Percentiles rank a stretch among this genome's conserved stretches.
phyloP scores from a whole-genome alignment of 805 yeast genomes.

The Candida insectorum region DNA sequence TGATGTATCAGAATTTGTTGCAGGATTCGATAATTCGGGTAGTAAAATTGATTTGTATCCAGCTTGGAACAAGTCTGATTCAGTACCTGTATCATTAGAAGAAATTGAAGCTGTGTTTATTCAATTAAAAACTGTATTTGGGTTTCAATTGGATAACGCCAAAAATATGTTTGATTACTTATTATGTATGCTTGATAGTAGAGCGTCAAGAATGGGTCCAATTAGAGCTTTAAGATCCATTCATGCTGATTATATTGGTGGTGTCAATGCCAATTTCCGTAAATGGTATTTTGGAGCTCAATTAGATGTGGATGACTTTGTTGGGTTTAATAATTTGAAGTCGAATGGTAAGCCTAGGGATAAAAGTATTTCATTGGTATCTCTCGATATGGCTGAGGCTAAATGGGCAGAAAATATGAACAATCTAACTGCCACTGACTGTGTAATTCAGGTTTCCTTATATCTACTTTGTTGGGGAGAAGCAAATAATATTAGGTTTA shows the following conservation, averaged over 20 bases:
- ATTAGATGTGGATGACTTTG: constrained; percentile 56
- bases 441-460: constrained; percentile 61
- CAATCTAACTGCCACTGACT: constrained; percentile 47
- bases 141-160: constrained; percentile 66
- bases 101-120: constrained; percentile 57
- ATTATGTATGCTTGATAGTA: constrained; percentile 59
- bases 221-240: constrained; percentile 52
- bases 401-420: constrained; percentile 54
- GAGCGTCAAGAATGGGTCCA: constrained; percentile 64
- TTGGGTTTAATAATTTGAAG: constrained; percentile 31
- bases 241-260: constrained; percentile 77
- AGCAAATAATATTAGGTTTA: constrained; percentile 77
- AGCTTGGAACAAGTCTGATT: constrained; percentile 42
- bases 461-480: constrained; percentile 87
- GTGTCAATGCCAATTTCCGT: constrained; percentile 60
- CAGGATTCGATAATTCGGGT: constrained; percentile 4
- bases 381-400: constrained; percentile 43
- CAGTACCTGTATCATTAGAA: constrained; percentile 46
- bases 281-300: constrained; percentile 79
- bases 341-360: constrained; percentile 18
- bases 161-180: constrained; percentile 66
- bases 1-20: constrained; percentile 1
- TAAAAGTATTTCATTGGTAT: constrained; percentile 2
- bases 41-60: constrained; percentile 50
- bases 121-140: constrained; percentile 53